These are phyloP conservation scores for Microcyclosporella mali DNA, from an alignment of 2,329 filamentous ascomycete species.

Conservation along the genomic window DNA sequence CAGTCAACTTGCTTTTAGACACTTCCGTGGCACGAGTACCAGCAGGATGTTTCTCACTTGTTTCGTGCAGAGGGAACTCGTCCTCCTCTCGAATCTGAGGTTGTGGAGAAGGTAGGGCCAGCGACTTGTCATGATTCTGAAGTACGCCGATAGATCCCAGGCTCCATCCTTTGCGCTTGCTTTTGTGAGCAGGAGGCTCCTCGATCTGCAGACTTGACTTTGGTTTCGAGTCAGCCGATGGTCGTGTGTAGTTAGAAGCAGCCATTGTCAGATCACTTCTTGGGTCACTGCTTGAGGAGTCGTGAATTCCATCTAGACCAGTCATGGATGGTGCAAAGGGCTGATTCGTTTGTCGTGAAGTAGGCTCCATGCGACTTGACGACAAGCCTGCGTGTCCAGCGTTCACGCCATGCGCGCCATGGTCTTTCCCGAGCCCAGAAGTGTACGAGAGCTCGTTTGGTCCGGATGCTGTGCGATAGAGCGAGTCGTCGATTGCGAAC, in stretches of 20 bases:
- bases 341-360: slow-evolving; percentile 9
- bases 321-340: slow-evolving; percentile 5
- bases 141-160: slow-evolving; percentile 26
- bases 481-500: slow-evolving; percentile 20
- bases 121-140: slow-evolving; percentile 28
- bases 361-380: slow-evolving; percentile 4
- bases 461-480: slow-evolving; percentile 11
- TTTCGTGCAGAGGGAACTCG: slow-evolving; percentile 21
- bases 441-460: not conserved
- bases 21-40: slow-evolving; percentile 3
- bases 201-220: slow-evolving; percentile 24
- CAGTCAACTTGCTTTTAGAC: slow-evolving; percentile 24
- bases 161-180: slow-evolving; percentile 5
- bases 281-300: slow-evolving; percentile 12
- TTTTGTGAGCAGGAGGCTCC: slow-evolving; percentile 21
- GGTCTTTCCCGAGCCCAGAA: too few species aligned
- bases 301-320: slow-evolving; percentile 4
- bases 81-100: slow-evolving; percentile 34
- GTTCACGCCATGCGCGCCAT: too few species aligned
- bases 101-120: slow-evolving; percentile 41
- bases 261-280: slow-evolving; percentile 14
- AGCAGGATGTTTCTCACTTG: slow-evolving; percentile 7
- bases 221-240: slow-evolving; percentile 22
- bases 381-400: not conserved
- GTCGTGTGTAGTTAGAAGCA: slow-evolving; percentile 11